Evolutionary conservation across 176 grass and related monocot genomes (phyloP).

Genomic region (Triticum timopheevii): DNA sequence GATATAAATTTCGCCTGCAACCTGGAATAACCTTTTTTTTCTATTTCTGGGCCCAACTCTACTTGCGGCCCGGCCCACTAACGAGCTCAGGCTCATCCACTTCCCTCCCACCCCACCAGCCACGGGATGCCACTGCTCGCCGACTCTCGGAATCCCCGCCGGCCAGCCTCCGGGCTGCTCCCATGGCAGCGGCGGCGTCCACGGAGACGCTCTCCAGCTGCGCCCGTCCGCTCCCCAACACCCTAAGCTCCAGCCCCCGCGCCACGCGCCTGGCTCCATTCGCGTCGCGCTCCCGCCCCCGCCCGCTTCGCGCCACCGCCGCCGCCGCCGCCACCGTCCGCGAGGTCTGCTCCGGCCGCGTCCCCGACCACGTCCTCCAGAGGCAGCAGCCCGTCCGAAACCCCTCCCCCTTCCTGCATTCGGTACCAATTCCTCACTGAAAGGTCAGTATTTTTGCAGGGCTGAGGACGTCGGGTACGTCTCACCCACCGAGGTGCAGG

Average conservation of each 20-base stretch:
- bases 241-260: neutral
- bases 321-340: conserved; percentile 44
- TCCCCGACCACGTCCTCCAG: conserved; percentile 67
- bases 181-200: neutral
- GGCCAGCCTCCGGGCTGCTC: neutral
- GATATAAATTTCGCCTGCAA: no score
- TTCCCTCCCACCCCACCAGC: neutral
- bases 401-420: neutral
- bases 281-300: neutral
- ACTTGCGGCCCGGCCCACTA: neutral
- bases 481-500: conserved; percentile 71
- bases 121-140: no score
- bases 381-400: conserved; percentile 28
- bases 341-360: conserved; percentile 61
- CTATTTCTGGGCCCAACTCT: neutral
- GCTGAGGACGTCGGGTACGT: conserved; percentile 71
- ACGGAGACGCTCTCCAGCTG: neutral
- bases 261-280: neutral
- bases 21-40: neutral
- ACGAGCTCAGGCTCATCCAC: neutral
- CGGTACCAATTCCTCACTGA: neutral
- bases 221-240: neutral
- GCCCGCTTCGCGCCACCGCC: conserved; percentile 15
- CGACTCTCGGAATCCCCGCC: neutral
- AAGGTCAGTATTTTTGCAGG: conserved; percentile 33